Percentiles rank a stretch among this genome's conserved stretches.
Evolutionary conservation across 2,329 filamentous ascomycete genomes (phyloP).

Genomic region (Alternaria gansuensis): DNA sequence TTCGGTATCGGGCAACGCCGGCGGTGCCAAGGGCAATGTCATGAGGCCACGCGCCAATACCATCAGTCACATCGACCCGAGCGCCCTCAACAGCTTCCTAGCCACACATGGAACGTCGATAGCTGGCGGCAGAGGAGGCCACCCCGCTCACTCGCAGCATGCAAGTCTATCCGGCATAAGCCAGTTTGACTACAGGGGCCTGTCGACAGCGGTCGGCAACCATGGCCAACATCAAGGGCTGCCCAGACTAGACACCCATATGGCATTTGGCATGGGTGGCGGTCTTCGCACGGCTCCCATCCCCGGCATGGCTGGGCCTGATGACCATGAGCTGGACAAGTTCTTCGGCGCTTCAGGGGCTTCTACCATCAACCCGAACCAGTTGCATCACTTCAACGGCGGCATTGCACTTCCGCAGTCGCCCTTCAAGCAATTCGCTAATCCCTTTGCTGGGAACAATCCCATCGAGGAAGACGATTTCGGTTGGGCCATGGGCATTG

Average conservation of each 20-base stretch:
- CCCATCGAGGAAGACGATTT: slow-evolving; percentile 78
- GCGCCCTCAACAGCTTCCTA: slow-evolving; percentile 74
- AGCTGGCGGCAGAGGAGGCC: slow-evolving; percentile 60
- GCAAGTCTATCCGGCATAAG: slow-evolving; percentile 75
- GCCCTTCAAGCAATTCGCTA: slow-evolving; percentile 51
- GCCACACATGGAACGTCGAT: slow-evolving; percentile 64
- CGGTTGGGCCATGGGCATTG: slow-evolving; percentile 85
- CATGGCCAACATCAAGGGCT: slow-evolving; percentile 73
- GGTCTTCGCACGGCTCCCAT: slow-evolving; percentile 78
- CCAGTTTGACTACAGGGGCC: slow-evolving; percentile 73
- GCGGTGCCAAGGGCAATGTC: slow-evolving; percentile 59
- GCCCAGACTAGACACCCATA: slow-evolving; percentile 83
- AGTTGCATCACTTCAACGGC: slow-evolving; percentile 87
- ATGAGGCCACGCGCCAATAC: slow-evolving; percentile 95
- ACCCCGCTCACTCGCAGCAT: slow-evolving; percentile 71
- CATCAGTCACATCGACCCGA: slow-evolving; percentile 88
- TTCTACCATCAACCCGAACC: slow-evolving; percentile 69
- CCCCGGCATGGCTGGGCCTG: slow-evolving; percentile 59
- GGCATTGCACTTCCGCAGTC: slow-evolving; percentile 70
- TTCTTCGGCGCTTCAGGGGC: slow-evolving; percentile 69
- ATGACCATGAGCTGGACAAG: slow-evolving; percentile 73
- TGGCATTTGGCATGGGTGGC: slow-evolving; percentile 71
- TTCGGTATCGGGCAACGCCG: slow-evolving; percentile 74
- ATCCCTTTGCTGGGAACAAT: slow-evolving; percentile 66
- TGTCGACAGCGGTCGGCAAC: slow-evolving; percentile 73